phyloP scores from a whole-genome alignment of 2,329 filamentous ascomycete genomes.

The Septoria linicola region DNA sequence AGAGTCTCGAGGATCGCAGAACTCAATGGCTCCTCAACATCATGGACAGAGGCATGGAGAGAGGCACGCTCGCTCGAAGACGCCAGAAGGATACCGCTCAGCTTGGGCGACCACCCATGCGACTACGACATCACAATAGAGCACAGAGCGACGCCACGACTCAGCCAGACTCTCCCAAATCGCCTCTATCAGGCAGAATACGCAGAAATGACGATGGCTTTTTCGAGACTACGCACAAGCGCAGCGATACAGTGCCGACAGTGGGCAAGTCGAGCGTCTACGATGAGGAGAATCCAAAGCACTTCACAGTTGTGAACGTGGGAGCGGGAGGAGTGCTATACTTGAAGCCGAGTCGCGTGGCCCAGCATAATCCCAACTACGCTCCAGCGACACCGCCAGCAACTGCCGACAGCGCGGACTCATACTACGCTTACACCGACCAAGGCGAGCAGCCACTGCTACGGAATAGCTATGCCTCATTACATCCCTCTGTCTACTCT shows the following conservation, averaged over 20 bases:
- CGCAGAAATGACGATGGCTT: conserved; percentile 24
- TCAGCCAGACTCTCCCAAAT: conserved; percentile 11
- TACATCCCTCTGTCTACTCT: conserved; percentile 17
- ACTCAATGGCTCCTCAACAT: conserved; percentile 28
- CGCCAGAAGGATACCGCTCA: conserved; percentile 28
- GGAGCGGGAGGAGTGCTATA: conserved; percentile 50
- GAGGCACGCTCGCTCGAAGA: conserved; percentile 27
- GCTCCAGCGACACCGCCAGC: conserved; percentile 34
- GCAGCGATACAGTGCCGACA: conserved; percentile 22
- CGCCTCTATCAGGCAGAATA: conserved; percentile 24
- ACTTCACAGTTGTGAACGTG: conserved; percentile 51
- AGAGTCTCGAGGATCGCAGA: conserved; percentile 15
- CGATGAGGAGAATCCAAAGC: conserved; percentile 33
- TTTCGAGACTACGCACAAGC: conserved; percentile 22
- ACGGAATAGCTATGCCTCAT: conserved; percentile 21
- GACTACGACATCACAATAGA: conserved; percentile 18
- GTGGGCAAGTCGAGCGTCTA: conserved; percentile 26
- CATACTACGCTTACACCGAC: conserved; percentile 18
- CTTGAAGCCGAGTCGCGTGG: conserved; percentile 40
- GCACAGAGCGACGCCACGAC: conserved; percentile 15
- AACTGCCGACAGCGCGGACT: conserved; percentile 26
- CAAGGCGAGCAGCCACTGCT: conserved; percentile 20
- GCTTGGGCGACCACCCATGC: conserved; percentile 23
- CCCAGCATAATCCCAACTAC: conserved; percentile 23
- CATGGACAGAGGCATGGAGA: conserved; percentile 28